Evolutionary conservation across 1,284 basidiomycete species (phyloP), one percentile per base, ranked within the genome.

Genomic region (Malassezia vespertilionis): DNA sequence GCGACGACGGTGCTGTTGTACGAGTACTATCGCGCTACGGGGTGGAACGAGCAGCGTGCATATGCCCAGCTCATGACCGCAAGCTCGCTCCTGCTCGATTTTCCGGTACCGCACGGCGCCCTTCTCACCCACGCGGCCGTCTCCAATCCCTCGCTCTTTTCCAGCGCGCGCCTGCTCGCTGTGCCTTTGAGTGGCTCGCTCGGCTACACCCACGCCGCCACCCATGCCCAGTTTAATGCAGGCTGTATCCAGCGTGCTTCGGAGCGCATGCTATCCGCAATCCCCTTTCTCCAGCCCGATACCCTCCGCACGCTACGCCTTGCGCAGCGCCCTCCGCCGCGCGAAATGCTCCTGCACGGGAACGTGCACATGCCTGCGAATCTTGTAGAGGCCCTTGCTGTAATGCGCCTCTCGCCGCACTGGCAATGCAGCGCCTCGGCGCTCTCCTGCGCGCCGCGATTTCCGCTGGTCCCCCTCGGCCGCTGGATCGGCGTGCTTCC

Each of bases 41-140:
- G 85, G 53, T 96, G 90, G 90, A 90, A 90, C 65, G 86, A 91
- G 71, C 88, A 95, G 72, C 90, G 90, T 66, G 77, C 90, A 6
- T 95, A 89, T 66, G 81, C 84, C 5, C 86, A 91, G 61, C 70
- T 96, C 28, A 95, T 87, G 5, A 79, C 86, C 33, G 84, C 86
- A 28, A 39, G 42, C 28, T 42, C 57, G 8, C 65, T 48, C 5
- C 80, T 89, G 54, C 78, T 89, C 54, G 86, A 89, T 72, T 89
- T 89, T 61, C 77, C 77, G 18, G 80, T 87, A 24, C 86, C 86
- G 7, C 75, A 76, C 47, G 86, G 85, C 2, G 75, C 89, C 18
- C 80, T 83, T 59, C 76, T 89, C 50, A 81, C 82, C 4, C 78
- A 91, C 42, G 87, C 88, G 14, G 90, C 91, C 61, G 82, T 86